Conservation (phyloP, 2,329 filamentous ascomycete genomes). For the Penicillium carneum region DNA sequence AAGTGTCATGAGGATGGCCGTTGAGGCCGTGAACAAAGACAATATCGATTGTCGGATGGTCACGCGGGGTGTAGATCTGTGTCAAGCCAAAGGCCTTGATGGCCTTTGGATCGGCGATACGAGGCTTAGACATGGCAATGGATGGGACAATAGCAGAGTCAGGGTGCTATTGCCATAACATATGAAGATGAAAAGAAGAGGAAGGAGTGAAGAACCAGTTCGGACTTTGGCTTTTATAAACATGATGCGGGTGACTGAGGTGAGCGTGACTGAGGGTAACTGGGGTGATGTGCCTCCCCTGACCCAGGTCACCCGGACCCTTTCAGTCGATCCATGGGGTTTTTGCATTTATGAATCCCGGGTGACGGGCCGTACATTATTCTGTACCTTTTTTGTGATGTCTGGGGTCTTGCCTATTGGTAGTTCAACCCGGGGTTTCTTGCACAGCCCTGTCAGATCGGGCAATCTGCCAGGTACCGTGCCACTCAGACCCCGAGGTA, state of each 20-base stretch:
- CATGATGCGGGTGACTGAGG: slow-evolving; percentile 10
- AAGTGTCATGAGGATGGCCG: slow-evolving; percentile 70
- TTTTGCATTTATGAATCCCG: slow-evolving; percentile 7
- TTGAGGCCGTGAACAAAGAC: slow-evolving; percentile 76
- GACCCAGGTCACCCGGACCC: slow-evolving; percentile 21
- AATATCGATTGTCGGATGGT: slow-evolving; percentile 58
- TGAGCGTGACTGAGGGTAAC: not conserved
- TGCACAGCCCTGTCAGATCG: slow-evolving; percentile 17
- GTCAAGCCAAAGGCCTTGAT: slow-evolving; percentile 53
- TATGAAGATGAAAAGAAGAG: not conserved
- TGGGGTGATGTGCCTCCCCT: slow-evolving; percentile 17
- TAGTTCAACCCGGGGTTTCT: slow-evolving; percentile 2
- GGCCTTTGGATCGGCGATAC: slow-evolving; percentile 17
- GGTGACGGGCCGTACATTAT: slow-evolving; percentile 9
- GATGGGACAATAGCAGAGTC: slow-evolving; percentile 6
- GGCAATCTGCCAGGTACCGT: slow-evolving; percentile 21
- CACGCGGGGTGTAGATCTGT: slow-evolving; percentile 49
- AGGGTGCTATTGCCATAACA: slow-evolving; percentile 17
- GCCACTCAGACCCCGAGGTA: slow-evolving; percentile 9
- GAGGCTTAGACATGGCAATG: slow-evolving; percentile 33
- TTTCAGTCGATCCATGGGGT: slow-evolving; percentile 9
- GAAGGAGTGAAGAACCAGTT: not conserved
- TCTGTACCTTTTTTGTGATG: not conserved
- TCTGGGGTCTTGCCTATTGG: slow-evolving; percentile 7
- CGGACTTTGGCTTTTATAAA: slow-evolving; percentile 20